Conservation (phyloP, 2,329 filamentous ascomycete genomes). For the Hypoxylon sp. region DNA sequence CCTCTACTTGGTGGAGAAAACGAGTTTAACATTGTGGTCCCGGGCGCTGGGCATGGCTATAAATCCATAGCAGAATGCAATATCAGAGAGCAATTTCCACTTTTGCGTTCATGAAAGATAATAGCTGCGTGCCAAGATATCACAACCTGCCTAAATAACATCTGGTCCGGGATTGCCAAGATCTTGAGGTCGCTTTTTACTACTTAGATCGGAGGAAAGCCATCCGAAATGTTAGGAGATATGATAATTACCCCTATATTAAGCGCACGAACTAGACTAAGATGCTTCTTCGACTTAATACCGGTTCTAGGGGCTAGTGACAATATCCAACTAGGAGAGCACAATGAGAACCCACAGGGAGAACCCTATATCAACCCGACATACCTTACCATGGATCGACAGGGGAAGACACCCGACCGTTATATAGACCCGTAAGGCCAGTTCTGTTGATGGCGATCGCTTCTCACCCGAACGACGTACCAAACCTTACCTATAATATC, state of each 20-base stretch:
- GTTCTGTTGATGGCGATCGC: conserved; percentile 15
- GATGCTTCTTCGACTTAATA: conserved; percentile 11
- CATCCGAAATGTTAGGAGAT: conserved; percentile 27
- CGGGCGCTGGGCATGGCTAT: not conserved
- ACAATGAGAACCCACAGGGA: conserved; percentile 3
- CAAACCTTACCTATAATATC: not conserved
- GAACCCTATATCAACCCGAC: conserved; percentile 7
- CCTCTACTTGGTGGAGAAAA: not conserved
- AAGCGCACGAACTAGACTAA: conserved; percentile 11
- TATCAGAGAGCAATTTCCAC: not conserved
- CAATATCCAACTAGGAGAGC: conserved; percentile 8
- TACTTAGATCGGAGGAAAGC: conserved; percentile 32
- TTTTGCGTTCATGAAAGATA: not conserved
- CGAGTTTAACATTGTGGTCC: not conserved
- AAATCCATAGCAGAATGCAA: not conserved
- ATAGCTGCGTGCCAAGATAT: conserved; percentile 10
- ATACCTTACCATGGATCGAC: conserved; percentile 15
- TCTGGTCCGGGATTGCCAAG: conserved; percentile 35
- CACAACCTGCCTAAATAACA: conserved; percentile 13
- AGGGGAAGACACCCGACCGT: conserved; percentile 15
- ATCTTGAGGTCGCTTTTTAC: conserved; percentile 23
- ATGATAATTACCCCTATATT: conserved; percentile 1
- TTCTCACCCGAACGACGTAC: conserved; percentile 3
- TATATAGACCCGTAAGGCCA: conserved; percentile 21
- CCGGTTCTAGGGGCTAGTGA: no score